These are phyloP conservation scores for Phytophthora litchii DNA, from an alignment of 352 stramenopile species.

Conservation along the genomic window DNA sequence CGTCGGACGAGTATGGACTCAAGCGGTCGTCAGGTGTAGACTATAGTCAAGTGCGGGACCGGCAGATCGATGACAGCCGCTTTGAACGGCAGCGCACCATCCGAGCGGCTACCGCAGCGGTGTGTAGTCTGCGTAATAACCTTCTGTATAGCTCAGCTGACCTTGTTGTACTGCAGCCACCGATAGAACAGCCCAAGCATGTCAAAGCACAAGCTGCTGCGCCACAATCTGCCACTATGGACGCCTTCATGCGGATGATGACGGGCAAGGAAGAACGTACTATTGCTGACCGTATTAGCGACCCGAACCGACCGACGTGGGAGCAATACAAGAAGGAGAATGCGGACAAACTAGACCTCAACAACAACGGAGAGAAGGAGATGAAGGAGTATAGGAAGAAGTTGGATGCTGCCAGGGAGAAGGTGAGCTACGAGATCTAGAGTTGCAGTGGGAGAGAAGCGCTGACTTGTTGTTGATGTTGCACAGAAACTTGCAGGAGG, in stretches of 20 bases:
- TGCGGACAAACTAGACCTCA: constrained; percentile 92
- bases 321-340: constrained; percentile 98
- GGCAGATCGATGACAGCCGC: constrained; percentile 84
- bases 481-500: constrained; percentile 66
- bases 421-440: constrained; percentile 38
- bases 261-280: constrained; percentile 93
- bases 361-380: constrained; percentile 87
- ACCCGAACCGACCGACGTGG: constrained; percentile 95
- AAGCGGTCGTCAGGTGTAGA: constrained; percentile 84
- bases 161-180: constrained; percentile 16
- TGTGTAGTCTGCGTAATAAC: constrained; percentile 10
- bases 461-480: constrained; percentile 14
- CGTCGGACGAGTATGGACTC: constrained; percentile 61
- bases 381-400: constrained; percentile 95
- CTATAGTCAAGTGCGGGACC: constrained; percentile 81
- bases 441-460: not conserved
- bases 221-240: constrained; percentile 87
- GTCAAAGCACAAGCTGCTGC: constrained; percentile 1
- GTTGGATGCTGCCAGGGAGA: constrained; percentile 91
- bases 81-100: constrained; percentile 79
- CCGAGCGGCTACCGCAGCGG: constrained; percentile 42
- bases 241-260: constrained; percentile 94
- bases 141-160: not conserved
- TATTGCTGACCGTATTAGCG: constrained; percentile 93
- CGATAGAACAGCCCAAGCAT: constrained; percentile 23